Base-by-base conservation (phyloP, 495 filamentous ascomycete species). In the Ramalina peruviana region DNA sequence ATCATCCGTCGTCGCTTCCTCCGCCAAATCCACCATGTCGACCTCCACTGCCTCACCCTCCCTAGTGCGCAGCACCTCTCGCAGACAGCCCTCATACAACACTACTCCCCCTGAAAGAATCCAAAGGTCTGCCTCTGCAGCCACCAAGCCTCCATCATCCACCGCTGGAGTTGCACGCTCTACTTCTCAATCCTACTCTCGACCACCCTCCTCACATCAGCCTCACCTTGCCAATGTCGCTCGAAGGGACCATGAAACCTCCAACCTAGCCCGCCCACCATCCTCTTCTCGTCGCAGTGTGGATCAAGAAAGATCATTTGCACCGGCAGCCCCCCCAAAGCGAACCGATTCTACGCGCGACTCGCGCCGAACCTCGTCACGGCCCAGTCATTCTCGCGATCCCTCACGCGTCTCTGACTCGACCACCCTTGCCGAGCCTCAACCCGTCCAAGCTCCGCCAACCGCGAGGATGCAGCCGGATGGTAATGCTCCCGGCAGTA, bases 211-310 rank as follows among this genome's bases (percentile, higher is more conserved):
- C 5, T 67, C 74, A 23, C 75, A 76, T 48, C 67, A 74, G 55
- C 66, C 66, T 46, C 67, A 70, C 10, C 67, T 80, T 23, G 69
- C 72, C 37, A 70, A 66, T 51, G 68, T 78, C 52, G 72, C 72
- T 50, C 73, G 74, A 40, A 69, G 71, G 40, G 80, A 83, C 47
- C 74, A 69, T 50, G 80, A 82, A 58, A 67, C 74, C 40, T 65
- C 65, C 54, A 75, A 74, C 61, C 56, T 69, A 49, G 70, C 69
- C 38, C 66, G 65, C 25, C 67, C 70, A 11, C 55, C 67, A 44
- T 61, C 70, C 4, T 70, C 45, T 6, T 17, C 76, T 44, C 72
- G 76, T 42, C 68, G 79, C 47, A 76, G 76, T 48, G 58, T 63
- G 17, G 78, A 74, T 19, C 65, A 69, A 42, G 78, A 81, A 44